Evolutionary conservation across 306 rosid genomes (phyloP), one percentile per base, ranked within the genome.

Genomic region (Rosa persica): DNA sequence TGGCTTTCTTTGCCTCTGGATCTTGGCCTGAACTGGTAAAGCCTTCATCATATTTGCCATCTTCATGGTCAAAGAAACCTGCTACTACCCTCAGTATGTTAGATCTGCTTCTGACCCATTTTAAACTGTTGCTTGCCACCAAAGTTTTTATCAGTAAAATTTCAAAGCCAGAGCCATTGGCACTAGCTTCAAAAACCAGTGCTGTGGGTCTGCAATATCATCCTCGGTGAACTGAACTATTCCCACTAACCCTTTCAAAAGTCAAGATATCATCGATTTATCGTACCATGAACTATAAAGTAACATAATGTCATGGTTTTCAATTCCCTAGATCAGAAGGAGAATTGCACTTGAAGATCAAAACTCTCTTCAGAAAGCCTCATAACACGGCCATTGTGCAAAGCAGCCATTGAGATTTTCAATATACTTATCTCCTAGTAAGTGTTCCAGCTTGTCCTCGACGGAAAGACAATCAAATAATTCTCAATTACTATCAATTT

Each of bases 51-150:
- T 17, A 22, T 12, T 73, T 74, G 39, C 65, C 15, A 40, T 74
- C 44, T 58, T 60, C 70, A 16, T 25, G 43, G 78, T 17, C 76
- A 74, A 74, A 40, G 60, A 74, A 27, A 19, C 68, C 4, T n/a
- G n/a, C 67, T n/a, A 7, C 67, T 12, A 0, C 77, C 60, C 74
- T 42, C 8, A 15, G 1, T 8, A 64, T 15, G 27, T 44, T 25
- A 47, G 61, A 72, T 17, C 46, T 49, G 76, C 30, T 71, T 71
- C 71, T 72, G 25, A 34, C 67, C 19, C 67, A 60, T 60, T 60
- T 12, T 60, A 5, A 27, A 25, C 38, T 60, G 67, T 25, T 25
- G 19, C 64, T 10, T 54, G 11, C 34, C 64, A 57, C 64, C 62
- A 57, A 57, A 57, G 39, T 27, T 12, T 25, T 12, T 23, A 12